These are phyloP conservation scores for Cytospora piceicola DNA, from an alignment of 2,329 filamentous ascomycete genomes.

Conservation along the genomic window DNA sequence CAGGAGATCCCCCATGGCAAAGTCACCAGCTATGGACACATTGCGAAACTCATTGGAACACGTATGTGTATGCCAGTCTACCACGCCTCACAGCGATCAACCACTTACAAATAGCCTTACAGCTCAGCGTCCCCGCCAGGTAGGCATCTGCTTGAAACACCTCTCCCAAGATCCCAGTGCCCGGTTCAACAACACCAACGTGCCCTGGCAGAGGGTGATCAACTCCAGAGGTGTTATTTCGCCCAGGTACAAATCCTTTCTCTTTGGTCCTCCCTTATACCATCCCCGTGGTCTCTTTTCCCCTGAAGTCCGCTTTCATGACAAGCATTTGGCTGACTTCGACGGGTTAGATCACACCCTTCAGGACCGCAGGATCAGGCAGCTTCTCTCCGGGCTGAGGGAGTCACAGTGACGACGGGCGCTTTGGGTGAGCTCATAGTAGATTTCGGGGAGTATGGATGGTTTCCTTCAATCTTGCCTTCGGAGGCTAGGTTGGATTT, in stretches of 20 bases:
- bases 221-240: slow-evolving; percentile 87
- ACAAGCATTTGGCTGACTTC: slow-evolving; percentile 8
- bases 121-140: slow-evolving; percentile 79
- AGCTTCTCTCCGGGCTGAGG: slow-evolving; percentile 53
- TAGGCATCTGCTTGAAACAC: slow-evolving; percentile 88
- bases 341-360: slow-evolving; percentile 49
- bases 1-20: slow-evolving; percentile 82
- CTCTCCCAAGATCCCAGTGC: slow-evolving; percentile 60
- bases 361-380: slow-evolving; percentile 56
- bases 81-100: no score
- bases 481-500: slow-evolving; percentile 42
- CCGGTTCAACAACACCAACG: slow-evolving; percentile 73
- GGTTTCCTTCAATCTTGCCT: slow-evolving; percentile 58
- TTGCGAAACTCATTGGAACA: slow-evolving; percentile 71
- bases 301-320: not conserved
- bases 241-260: slow-evolving; percentile 63
- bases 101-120: not conserved
- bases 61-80: slow-evolving; percentile 54
- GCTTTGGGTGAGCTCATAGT: slow-evolving; percentile 57
- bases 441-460: slow-evolving; percentile 56
- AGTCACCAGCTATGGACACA: slow-evolving; percentile 88
- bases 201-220: slow-evolving; percentile 94
- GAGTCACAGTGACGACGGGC: slow-evolving; percentile 53
- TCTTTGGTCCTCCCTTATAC: not conserved
- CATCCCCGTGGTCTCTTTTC: not conserved